These are phyloP conservation scores for Trichophyton verrucosum DNA, from an alignment of 2,329 filamentous ascomycete genomes.

Conservation along the genomic window DNA sequence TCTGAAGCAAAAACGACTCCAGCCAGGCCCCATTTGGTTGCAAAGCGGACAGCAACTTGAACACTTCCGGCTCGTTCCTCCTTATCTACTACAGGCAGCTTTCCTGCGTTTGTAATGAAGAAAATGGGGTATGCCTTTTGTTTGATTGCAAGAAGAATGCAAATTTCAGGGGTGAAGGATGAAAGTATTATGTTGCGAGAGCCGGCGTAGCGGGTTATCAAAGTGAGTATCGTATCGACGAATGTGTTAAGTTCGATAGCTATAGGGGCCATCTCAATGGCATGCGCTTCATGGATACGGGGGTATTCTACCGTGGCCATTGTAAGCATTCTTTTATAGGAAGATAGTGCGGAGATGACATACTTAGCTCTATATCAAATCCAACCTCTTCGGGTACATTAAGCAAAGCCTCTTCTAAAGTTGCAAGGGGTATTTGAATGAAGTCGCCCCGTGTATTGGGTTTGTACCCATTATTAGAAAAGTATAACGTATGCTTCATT, in stretches of 20 bases:
- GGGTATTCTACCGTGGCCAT: conserved; percentile 26
- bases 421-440: conserved; percentile 29
- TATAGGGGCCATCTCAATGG: conserved; percentile 23
- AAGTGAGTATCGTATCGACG: conserved; percentile 26
- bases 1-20: conserved; percentile 30
- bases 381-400: conserved; percentile 26
- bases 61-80: conserved; percentile 26
- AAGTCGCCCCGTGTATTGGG: conserved; percentile 28
- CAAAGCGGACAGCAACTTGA: conserved; percentile 29
- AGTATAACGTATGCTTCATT: conserved; percentile 31
- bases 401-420: conserved; percentile 27
- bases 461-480: conserved; percentile 29
- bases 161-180: conserved; percentile 21
- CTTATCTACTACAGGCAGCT: conserved; percentile 17
- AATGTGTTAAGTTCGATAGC: conserved; percentile 31
- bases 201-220: conserved; percentile 17
- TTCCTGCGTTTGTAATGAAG: conserved; percentile 21
- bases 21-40: conserved; percentile 26
- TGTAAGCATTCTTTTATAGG: not conserved
- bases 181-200: conserved; percentile 23
- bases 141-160: conserved; percentile 18
- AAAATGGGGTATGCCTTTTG: conserved; percentile 17
- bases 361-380: conserved; percentile 34
- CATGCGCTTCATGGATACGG: conserved; percentile 27
- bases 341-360: conserved; percentile 7